Base-by-base conservation (phyloP, 2,329 filamentous ascomycete species). In the Leptographium procerum region DNA sequence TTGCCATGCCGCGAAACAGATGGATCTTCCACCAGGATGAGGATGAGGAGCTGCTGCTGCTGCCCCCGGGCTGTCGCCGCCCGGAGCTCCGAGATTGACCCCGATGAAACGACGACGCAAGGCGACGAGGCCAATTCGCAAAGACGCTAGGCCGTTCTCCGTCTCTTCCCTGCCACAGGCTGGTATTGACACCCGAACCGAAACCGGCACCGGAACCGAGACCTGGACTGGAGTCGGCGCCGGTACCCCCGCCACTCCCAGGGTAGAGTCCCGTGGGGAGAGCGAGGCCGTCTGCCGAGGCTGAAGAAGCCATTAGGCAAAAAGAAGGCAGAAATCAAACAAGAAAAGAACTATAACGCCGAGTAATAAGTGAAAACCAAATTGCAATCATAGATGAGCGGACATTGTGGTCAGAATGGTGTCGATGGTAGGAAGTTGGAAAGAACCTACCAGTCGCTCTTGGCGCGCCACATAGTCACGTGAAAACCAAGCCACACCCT, bases 1-100 rank as follows among this genome's bases (percentile, higher is more conserved):
- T 85, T 59, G 84, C 69, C 83, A 95, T 95, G 66, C 90, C 90
- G 43, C 82, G 82, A 70, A 92, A 92, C 55, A 87, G 75, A 55
- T 78, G 79, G 28, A 91, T 81, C 67, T 81, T 86, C 86, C 87
- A 94, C 89, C 89, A 92, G 29, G n/a, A n/a, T n/a, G 34, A 4
- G 29, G 16, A 7, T 22, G 10, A 4, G 7, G n/a, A 16, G 34
- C 22, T 14, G 22, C 45, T 48, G 31, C 31, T 33, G 11, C 36
- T 48, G 45, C 22, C 45, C 45, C n/a, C n/a, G n/a, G n/a, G n/a
- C n/a, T n/a, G n/a, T n/a, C n/a, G n/a, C n/a, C n/a, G n/a, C n/a
- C n/a, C n/a, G n/a, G n/a, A n/a, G n/a, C n/a, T n/a, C n/a, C n/a
- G n/a, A n/a, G n/a, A n/a, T n/a, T 48, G 45, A 14, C 28, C 8